Evolutionary conservation across 108 stramenopile species (phyloP), one percentile per base, ranked within the genome.

Genomic region (Aurantiochytrium sp.): DNA sequence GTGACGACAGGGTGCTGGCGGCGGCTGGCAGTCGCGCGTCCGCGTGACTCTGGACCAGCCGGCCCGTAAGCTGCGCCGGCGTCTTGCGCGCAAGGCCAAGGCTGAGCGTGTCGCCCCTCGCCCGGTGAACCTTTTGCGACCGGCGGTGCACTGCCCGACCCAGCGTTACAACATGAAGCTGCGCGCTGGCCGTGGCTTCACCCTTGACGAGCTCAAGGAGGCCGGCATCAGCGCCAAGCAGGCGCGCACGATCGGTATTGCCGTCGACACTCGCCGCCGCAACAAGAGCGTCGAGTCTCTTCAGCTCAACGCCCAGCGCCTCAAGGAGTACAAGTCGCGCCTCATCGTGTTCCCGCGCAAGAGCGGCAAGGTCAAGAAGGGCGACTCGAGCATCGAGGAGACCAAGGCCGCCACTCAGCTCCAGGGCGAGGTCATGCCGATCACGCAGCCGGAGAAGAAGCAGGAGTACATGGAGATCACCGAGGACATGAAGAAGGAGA

Each of bases 91-190:
- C 90, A 96, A 96, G 72, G 96, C 95, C 76, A 97, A 97, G 95
- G 98, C 98, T 59, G 99, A 98, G 42, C 95, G 95, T 71, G 93
- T 98, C 83, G 97, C 98, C 58, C 99, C 99, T 58, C 95, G 97
- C 69, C 99, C 99, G 49, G 90, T 97, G 55, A 93, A 94, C 90
- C 90, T 89, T 18, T 96, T 99, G 35, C 95, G 97, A 44, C 99
- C 99, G 60, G 91, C 96, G 28, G 99, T 99, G 19, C 97, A 97
- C 91, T 97, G 97, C 93, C 98, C 95, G 35, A 98, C 99, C 57
- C 96, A 96, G 93, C 94, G 95, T 88, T 98, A 99, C 94, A 96
- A 95, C 87, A 95, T 96, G 92, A 98, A 98, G 96, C 91, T 96
- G 42, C 96, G 96, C 89, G 94, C 97, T 42, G 99, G 99, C 71